Percentiles rank a stretch among this genome's conserved stretches.
Conservation (phyloP, 2,329 filamentous ascomycete species). For the Aspergillus amoenus region DNA sequence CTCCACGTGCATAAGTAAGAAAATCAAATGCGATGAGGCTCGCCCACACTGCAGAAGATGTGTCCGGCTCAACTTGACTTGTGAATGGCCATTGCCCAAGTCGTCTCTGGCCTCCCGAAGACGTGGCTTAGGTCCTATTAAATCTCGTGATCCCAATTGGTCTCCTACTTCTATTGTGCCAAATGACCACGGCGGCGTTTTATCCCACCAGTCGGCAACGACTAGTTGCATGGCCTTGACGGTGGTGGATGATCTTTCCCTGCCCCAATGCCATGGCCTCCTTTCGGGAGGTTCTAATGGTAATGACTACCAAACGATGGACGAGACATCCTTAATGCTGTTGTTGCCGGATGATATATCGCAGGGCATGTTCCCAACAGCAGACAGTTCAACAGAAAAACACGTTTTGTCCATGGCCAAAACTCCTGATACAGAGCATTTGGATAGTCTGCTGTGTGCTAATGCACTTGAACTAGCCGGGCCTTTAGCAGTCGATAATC, state of each 20-base stretch:
- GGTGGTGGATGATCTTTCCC: no score
- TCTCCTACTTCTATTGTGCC: slow-evolving; percentile 6
- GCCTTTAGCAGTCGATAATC: background rate
- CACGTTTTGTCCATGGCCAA: background rate
- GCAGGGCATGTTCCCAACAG: background rate
- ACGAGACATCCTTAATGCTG: background rate
- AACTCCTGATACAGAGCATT: background rate
- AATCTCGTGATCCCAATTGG: slow-evolving; percentile 6
- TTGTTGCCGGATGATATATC: background rate
- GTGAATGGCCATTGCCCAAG: slow-evolving; percentile 10
- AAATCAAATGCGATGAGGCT: slow-evolving; percentile 13
- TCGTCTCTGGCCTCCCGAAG: slow-evolving; percentile 9
- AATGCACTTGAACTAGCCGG: background rate
- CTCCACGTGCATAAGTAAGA: slow-evolving; percentile 9
- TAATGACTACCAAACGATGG: background rate
- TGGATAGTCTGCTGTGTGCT: background rate
- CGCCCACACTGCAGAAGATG: slow-evolving; percentile 10
- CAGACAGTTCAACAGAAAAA: background rate
- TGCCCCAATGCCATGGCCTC: background rate
- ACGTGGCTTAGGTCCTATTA: slow-evolving; percentile 13
- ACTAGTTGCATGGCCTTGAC: no score
- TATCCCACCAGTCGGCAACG: no score
- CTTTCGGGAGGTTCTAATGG: background rate
- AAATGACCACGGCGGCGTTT: background rate
- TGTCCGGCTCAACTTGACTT: slow-evolving; percentile 4